Base-by-base conservation (phyloP, 805 yeast genomes). In the Pichia phayaonensis region DNA sequence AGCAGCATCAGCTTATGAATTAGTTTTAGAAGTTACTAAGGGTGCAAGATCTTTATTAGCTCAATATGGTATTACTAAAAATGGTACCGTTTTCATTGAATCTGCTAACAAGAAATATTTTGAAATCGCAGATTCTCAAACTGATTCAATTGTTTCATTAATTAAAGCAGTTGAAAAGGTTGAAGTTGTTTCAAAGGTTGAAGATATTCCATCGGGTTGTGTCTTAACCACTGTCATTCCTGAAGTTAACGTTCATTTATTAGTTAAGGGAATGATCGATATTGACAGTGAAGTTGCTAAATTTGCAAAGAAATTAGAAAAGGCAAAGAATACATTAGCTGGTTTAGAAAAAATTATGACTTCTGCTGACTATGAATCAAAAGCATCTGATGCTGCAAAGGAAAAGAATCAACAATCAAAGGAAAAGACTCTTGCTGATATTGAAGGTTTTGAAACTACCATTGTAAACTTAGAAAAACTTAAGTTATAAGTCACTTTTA, bases 231-330 rank as follows among this genome's bases (percentile, higher is more conserved):
- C 95, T 50, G 88, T 92, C 52, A 79, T 81, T 52, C 84, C 95
- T 45, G 85, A 80, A 49, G 82, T 88, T 66, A 84, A 81, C 53
- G 98, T 90, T 21, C 96, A 89, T 62, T 80, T 92, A 29, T 76
- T 94, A 66, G 97, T 92, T 51, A 90, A 89, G 76, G 99, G 98
- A 49, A 90, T 86, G 65, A 83, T 94, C 59, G 97, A 92, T 68
- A 79, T 90, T 59, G 97, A 90, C 61, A 85, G 85, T 50, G 98
- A 94, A 72, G 86, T 94, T 61, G 64, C 74, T 59, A 94, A 92
- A 77, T 94, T 90, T 39, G 68, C 74, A 61, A 81, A 80, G 77
- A 92, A 86, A 73, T 75, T 90, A 61, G 76, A 68, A 53, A 85
- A 84, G 68, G 79, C 84, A 42, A 68, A 72, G 58, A 83, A 79